These are phyloP conservation scores for Nepenthes alata DNA, from an alignment of 179 eudicot species.

Conservation along the genomic window DNA sequence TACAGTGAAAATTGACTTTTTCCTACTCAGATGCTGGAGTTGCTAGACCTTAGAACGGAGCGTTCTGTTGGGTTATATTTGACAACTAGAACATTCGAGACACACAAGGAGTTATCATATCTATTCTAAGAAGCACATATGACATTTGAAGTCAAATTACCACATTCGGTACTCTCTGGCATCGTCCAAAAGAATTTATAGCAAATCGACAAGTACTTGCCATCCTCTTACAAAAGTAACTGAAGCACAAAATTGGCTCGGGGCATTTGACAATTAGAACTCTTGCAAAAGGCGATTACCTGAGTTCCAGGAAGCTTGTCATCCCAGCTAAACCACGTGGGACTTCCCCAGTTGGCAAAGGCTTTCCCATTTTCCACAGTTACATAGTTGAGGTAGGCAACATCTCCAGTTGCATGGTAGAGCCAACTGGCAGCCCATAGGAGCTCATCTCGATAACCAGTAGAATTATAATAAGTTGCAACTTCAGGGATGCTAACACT, in stretches of 20 bases:
- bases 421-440: constrained; percentile 99
- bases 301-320: constrained; percentile 82
- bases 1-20: too few relatives aligned
- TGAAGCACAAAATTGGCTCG: too few relatives aligned
- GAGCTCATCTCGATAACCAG: constrained; percentile 93
- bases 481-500: constrained; percentile 70
- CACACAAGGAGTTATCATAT: background rate
- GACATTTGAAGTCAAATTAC: background rate
- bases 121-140: background rate
- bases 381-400: constrained; percentile 46
- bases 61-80: background rate
- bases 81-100: background rate
- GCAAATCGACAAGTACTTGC: background rate
- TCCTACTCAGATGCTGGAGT: too few relatives aligned
- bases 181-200: background rate
- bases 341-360: constrained; percentile 60
- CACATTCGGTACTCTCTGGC: background rate
- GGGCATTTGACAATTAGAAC: too few relatives aligned
- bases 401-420: constrained; percentile 77
- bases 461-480: constrained; percentile 71
- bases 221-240: too few relatives aligned
- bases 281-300: constrained; percentile 22
- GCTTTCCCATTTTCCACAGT: constrained; percentile 51
- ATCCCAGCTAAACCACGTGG: constrained; percentile 99
- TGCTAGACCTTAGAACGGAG: too few relatives aligned